Evolutionary conservation across 257 asterid genomes (phyloP).

Genomic region (Asclepias syriaca): DNA sequence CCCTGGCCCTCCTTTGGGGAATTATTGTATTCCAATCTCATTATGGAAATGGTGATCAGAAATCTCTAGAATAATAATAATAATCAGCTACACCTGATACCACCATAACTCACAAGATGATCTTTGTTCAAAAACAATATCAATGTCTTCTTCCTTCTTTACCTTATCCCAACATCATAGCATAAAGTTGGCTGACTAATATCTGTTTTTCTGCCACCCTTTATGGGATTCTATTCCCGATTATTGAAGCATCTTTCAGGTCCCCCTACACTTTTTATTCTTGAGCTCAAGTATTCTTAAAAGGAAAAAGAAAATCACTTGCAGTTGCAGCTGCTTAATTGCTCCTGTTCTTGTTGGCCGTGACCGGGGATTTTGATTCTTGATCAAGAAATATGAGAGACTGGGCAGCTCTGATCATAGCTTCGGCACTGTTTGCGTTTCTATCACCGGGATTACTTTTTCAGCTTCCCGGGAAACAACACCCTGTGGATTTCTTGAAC

Average conservation of each 20-base stretch:
- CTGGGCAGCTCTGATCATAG: constrained; percentile 67
- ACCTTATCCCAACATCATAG: background rate
- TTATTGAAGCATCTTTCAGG: background rate
- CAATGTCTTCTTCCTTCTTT: background rate
- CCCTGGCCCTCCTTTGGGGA: no score
- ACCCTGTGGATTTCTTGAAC: constrained; percentile 63
- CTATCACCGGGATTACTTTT: constrained; percentile 62
- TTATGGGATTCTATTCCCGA: constrained; percentile 16
- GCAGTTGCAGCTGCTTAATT: background rate
- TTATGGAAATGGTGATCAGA: no score
- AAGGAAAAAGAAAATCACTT: background rate
- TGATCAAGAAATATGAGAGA: constrained; percentile 42
- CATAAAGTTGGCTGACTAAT: background rate
- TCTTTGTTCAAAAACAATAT: background rate
- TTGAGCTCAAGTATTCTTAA: no score
- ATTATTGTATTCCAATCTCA: no score
- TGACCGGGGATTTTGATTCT: background rate
- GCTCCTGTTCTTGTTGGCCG: background rate
- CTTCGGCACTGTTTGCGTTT: constrained; percentile 60
- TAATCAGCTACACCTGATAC: background rate
- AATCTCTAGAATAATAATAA: background rate
- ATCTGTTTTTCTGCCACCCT: background rate
- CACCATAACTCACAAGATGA: background rate
- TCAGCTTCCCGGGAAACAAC: constrained; percentile 79
- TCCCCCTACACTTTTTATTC: background rate